Conservation (phyloP, 2,329 filamentous ascomycete species). For the Teratosphaeria epicoccoides region DNA sequence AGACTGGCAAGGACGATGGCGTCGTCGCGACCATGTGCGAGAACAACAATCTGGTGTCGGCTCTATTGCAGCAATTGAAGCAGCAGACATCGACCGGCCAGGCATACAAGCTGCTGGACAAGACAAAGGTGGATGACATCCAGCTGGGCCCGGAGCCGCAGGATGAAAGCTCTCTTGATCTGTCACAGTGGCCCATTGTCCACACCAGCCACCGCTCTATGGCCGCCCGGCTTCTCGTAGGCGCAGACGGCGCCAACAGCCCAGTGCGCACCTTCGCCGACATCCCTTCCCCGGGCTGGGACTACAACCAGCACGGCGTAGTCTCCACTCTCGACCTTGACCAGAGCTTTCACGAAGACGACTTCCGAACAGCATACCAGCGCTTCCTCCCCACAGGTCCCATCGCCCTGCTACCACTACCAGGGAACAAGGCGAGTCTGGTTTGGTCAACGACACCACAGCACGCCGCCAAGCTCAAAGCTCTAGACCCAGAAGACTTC, state of each 20-base stretch:
- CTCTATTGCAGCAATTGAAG: constrained; percentile 45
- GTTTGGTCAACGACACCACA: constrained; percentile 90
- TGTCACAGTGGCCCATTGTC: constrained; percentile 80
- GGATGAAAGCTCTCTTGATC: constrained; percentile 47
- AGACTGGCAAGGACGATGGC: constrained; percentile 9
- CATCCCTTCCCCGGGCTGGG: constrained; percentile 81
- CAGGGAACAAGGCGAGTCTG: constrained; percentile 69
- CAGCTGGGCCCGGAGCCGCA: constrained; percentile 52
- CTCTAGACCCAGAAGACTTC: constrained; percentile 62
- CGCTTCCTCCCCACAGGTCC: constrained; percentile 88
- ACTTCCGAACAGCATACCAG: constrained; percentile 75
- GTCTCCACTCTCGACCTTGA: constrained; percentile 73
- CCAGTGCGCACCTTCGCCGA: constrained; percentile 83
- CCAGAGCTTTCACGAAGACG: constrained; percentile 16
- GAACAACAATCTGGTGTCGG: constrained; percentile 78
- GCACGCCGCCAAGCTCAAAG: constrained; percentile 69
- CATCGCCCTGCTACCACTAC: constrained; percentile 81
- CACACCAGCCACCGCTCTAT: constrained; percentile 48
- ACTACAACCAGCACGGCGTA: constrained; percentile 81
- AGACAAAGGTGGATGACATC: constrained; percentile 70
- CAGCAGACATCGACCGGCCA: constrained; percentile 27
- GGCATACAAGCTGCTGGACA: constrained; percentile 63
- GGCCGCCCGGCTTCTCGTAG: constrained; percentile 74
- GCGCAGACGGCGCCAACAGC: constrained; percentile 89
- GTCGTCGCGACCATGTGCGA: constrained; percentile 92